Evolutionary conservation across 1,284 basidiomycete species (phyloP).

Genomic region (Phellopilus nigrolimitatus): DNA sequence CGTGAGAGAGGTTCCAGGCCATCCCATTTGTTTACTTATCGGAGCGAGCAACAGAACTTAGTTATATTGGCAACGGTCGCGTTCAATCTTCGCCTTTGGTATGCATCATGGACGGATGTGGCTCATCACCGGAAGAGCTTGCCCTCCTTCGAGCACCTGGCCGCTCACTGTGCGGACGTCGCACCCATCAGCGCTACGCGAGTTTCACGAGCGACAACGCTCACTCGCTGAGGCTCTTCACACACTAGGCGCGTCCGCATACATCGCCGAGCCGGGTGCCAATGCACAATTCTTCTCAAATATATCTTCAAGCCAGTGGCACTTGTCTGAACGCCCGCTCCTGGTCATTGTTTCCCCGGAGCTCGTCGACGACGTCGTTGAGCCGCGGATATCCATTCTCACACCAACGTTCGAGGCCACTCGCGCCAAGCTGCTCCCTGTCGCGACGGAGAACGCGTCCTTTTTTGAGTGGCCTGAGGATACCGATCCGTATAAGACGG

Average conservation of each 20-base stretch:
- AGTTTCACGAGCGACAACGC: conserved; percentile 50
- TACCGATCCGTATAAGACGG: conserved; percentile 58
- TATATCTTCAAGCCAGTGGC: conserved; percentile 59
- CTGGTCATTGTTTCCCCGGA: conserved; percentile 59
- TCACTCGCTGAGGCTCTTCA: conserved; percentile 47
- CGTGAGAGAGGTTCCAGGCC: neutral
- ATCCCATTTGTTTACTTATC: neutral
- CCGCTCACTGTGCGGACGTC: conserved; percentile 46
- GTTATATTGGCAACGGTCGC: neutral
- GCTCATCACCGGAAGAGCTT: neutral
- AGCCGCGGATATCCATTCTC: conserved; percentile 49
- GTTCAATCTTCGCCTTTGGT: neutral
- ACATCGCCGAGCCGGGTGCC: conserved; percentile 73
- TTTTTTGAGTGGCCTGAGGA: conserved; percentile 76
- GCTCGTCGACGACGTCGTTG: conserved; percentile 27
- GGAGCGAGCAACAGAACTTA: neutral
- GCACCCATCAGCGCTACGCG: conserved; percentile 43
- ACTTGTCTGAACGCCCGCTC: conserved; percentile 72
- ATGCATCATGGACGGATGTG: neutral
- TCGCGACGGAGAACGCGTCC: conserved; percentile 44
- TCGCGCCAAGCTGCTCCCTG: conserved; percentile 55
- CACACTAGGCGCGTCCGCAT: conserved; percentile 50
- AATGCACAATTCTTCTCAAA: conserved; percentile 70
- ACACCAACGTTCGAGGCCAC: conserved; percentile 76
- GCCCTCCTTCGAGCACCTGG: conserved; percentile 35